These are phyloP conservation scores for Fusarium cicatricum DNA, from an alignment of 2,329 filamentous ascomycete species.

Conservation along the genomic window DNA sequence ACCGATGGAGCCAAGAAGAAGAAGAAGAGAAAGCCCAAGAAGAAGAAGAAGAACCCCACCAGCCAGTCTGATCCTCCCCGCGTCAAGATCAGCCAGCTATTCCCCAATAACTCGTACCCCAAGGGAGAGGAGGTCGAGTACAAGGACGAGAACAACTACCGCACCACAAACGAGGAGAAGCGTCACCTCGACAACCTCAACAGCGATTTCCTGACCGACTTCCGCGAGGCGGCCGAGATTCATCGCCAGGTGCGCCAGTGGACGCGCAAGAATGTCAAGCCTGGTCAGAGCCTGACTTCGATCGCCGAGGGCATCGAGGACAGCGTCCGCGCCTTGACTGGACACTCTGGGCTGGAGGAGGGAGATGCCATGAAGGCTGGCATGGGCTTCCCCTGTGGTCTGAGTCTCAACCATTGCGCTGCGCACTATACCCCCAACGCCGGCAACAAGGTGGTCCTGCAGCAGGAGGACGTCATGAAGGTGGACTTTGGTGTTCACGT, in stretches of 20 bases:
- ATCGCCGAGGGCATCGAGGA: conserved; percentile 91
- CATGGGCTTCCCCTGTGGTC: conserved; percentile 86
- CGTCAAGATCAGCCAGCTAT: conserved; percentile 75
- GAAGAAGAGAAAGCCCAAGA: conserved; percentile 86
- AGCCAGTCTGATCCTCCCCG: conserved; percentile 78
- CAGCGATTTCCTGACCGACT: conserved; percentile 81
- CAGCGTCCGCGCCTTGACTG: conserved; percentile 77
- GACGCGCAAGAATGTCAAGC: conserved; percentile 81
- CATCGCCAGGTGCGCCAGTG: conserved; percentile 88
- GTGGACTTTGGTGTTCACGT: conserved; percentile 85
- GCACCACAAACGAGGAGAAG: conserved; percentile 85
- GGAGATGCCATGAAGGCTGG: conserved; percentile 81
- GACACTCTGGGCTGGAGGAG: conserved; percentile 78
- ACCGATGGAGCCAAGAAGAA: conserved; percentile 52
- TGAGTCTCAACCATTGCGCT: conserved; percentile 85
- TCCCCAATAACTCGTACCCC: conserved; percentile 76
- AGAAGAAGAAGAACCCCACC: conserved; percentile 80
- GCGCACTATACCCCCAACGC: conserved; percentile 90
- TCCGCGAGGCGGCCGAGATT: conserved; percentile 86
- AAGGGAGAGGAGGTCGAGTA: conserved; percentile 83
- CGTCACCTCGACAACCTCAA: conserved; percentile 83
- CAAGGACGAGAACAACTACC: conserved; percentile 76
- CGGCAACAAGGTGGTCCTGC: conserved; percentile 79
- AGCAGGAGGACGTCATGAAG: conserved; percentile 80
- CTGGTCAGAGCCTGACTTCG: conserved; percentile 80